Conservation (phyloP, 129 eudicot species). For the Sambucus nigra region DNA sequence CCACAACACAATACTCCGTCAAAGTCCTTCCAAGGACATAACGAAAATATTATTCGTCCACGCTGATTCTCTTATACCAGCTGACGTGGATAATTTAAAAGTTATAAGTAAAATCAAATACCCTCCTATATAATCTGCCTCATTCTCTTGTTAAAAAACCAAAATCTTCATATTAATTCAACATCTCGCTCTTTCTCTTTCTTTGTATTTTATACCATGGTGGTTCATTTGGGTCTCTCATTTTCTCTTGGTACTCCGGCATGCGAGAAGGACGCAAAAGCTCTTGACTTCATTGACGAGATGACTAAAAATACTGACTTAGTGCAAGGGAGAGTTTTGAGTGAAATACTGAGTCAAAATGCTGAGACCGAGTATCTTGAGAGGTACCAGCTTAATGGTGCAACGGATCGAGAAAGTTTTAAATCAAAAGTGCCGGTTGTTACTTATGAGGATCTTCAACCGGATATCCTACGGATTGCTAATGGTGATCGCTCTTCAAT, state of each 20-base stretch:
- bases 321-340: conserved; percentile 56
- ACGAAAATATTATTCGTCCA: conserved; percentile 13
- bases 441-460: conserved; percentile 60
- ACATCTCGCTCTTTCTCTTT: not conserved
- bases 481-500: conserved; percentile 73
- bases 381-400: conserved; percentile 34
- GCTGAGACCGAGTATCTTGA: conserved; percentile 45
- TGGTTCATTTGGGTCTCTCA: conserved; percentile 33
- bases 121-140: not conserved
- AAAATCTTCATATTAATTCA: too few relatives aligned
- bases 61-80: not conserved
- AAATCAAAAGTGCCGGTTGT: conserved; percentile 56
- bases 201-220: conserved; percentile 20
- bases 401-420: conserved; percentile 46
- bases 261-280: conserved; percentile 46
- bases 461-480: conserved; percentile 61
- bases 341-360: conserved; percentile 46
- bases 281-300: conserved; percentile 65
- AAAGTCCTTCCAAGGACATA: conserved; percentile 33
- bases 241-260: conserved; percentile 47
- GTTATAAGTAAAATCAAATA: not conserved
- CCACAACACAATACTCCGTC: conserved; percentile 40
- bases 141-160: not conserved
- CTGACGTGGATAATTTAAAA: not conserved
- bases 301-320: conserved; percentile 48